Evolutionary conservation across 1,139 yeast genomes (phyloP), one percentile per base, ranked within the genome.

Genomic region (Geotrichum histeridarum): DNA sequence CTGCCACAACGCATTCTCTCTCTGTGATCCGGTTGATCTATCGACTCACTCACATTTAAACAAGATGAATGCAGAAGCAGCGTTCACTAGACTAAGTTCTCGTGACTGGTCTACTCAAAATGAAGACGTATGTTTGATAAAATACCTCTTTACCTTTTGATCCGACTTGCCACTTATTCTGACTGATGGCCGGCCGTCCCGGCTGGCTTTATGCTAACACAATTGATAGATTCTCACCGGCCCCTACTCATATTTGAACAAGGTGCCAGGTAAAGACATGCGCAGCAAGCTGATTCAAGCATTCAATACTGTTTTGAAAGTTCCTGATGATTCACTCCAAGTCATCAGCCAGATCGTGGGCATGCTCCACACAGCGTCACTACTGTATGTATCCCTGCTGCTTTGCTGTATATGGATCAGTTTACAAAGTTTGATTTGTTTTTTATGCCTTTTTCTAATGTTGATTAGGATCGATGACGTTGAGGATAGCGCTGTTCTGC

Each of bases 401-500:
- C 18, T 22, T n/a, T 36, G 14, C 44, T 48, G 27, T 39, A 18
- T 4, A 15, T 35, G 8, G 15, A 9, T 7, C 17, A 18, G 27
- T 5, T 45, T 22, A 5, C 45, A 31, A 27, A 14, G 35, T 50
- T 35, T 15, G 46, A n/a, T 31, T 8, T 8, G 36, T 47, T 11
- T 33, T 14, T 27, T 22, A 27, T 11, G 31, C 32, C 14, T 33
- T 15, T 8, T n/a, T 18, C 36, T 35, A 11, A 22, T 5, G 4
- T 22, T 9, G 11, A 22, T 15, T 32, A 65, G 67, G 14, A 81
- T 90, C 33, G 97, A 90, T 67, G 97, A 90, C 65, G 86, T 90
- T 33, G 98, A 90, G 65, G 98, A 90, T 67, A 75, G 72, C 48
- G 85, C 95, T 0, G 72, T 70, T 33, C 72, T 80, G 48, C 75